These are phyloP conservation scores for Phytophthora megakarya DNA, from an alignment of 352 stramenopile genomes.

Conservation along the genomic window DNA sequence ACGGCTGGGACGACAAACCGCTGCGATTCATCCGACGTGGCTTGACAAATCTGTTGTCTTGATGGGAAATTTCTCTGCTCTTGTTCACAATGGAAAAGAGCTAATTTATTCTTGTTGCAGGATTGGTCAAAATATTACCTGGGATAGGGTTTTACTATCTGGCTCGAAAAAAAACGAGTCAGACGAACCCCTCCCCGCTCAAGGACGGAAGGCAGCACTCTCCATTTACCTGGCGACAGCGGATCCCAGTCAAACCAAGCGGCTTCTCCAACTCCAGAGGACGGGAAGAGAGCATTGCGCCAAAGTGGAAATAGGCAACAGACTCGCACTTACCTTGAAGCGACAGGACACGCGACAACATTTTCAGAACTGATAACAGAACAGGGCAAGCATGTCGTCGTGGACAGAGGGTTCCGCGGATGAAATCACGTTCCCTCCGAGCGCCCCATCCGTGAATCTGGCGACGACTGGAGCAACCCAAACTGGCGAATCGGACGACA, in stretches of 20 bases:
- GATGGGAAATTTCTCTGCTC: neutral
- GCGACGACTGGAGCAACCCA: conserved; percentile 2
- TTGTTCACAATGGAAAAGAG: conserved; percentile 7
- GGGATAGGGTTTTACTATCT: conserved; percentile 12
- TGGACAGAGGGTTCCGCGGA: no score
- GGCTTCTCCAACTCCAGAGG: no score
- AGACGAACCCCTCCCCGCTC: conserved; percentile 6
- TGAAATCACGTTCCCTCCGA: conserved; percentile 35
- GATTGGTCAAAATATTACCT: conserved; percentile 15
- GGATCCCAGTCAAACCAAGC: neutral
- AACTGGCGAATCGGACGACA: conserved; percentile 16
- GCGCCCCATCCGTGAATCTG: conserved; percentile 8
- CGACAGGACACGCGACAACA: conserved; percentile 11
- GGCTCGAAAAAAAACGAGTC: conserved; percentile 24
- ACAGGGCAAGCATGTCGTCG: conserved; percentile 29
- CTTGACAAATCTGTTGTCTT: no score
- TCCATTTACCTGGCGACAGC: conserved; percentile 8
- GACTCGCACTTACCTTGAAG: neutral
- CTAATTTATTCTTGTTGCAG: neutral
- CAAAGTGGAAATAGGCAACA: neutral
- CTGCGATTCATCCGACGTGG: neutral
- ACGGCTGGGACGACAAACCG: neutral
- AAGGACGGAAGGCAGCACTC: conserved; percentile 13
- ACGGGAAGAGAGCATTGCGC: conserved; percentile 12
- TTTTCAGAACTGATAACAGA: neutral